Evolutionary conservation across 768 basidiomycete species (phyloP), one percentile per base, ranked within the genome.

Genomic region (Pisolithus albus): DNA sequence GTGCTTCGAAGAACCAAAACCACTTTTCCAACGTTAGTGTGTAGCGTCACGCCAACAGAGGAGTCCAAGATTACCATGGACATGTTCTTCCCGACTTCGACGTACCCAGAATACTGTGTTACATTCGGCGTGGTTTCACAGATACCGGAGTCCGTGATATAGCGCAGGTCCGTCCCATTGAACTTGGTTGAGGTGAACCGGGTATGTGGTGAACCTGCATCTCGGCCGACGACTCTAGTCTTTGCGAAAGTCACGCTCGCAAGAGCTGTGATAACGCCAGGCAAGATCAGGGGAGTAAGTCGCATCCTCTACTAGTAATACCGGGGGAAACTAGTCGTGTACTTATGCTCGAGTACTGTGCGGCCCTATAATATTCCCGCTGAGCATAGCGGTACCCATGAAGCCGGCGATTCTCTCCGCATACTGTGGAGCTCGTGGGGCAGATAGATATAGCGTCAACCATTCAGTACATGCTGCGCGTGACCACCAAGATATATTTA

Each of bases 1-100:
- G 74, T 2, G 84, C 75, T 54, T 81, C 84, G 49, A 86, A 86
- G 64, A 84, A 86, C 81, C 83, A 86, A 59, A 85, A 86, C 81
- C 81, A 85, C 83, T 83, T 47, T 37, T 7, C 16, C n/a, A 6
- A 18, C 15, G 43, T 45, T 13, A 45, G 15, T 36, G 7, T 5
- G 21, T 15, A 47, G 39, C 13, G n/a, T 26, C 26, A 30, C 15
- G 13, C 15, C 23, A 45, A 13, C 11, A 16, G 5, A 7, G 24
- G 28, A 45, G 34, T 34, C 34, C 4, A 28, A 18, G 26, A 16
- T 28, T 42, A 81, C 81, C 77, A 81, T 78, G 0, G 79, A 81
- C 75, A 79, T 81, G 47, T 80, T 76, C 10, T 59, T 67, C 13
- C 75, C 79, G 23, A 85, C 65, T 38, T 83, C 76, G 7, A 82